Conservation (phyloP, 148 eudicot species). For the Camellia sinensis region DNA sequence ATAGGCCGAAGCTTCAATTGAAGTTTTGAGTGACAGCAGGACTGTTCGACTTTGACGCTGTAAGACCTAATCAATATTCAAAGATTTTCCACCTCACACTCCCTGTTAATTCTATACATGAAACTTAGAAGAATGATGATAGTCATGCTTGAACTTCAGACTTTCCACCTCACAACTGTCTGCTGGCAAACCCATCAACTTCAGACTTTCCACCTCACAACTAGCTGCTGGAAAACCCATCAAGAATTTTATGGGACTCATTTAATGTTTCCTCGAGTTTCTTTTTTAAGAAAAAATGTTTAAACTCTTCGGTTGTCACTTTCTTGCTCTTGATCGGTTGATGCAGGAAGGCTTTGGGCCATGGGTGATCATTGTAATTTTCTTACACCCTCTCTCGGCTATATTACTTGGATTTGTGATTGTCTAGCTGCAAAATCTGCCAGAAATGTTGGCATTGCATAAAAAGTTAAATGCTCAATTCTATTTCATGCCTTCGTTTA, state of each 20-base stretch:
- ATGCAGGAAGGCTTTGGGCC: neutral
- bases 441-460: neutral
- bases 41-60: neutral
- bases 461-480: neutral
- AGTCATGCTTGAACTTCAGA: neutral
- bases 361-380: neutral
- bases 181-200: neutral
- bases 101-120: too few relatives aligned
- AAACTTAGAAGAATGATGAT: neutral
- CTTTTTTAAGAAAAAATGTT: neutral
- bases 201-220: neutral
- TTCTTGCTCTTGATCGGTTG: neutral
- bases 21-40: too few relatives aligned
- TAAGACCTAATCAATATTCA: neutral
- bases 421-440: slow-evolving; percentile 1
- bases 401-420: neutral
- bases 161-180: too few relatives aligned
- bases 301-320: neutral
- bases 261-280: neutral
- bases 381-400: neutral
- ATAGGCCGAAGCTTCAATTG: too few relatives aligned
- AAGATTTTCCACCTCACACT: too few relatives aligned
- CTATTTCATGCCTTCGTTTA: neutral
- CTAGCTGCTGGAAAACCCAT: too few relatives aligned
- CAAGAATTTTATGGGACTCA: neutral